phyloP scores from a whole-genome alignment of 2,329 filamentous ascomycete genomes.

The Fusarium siculi region DNA sequence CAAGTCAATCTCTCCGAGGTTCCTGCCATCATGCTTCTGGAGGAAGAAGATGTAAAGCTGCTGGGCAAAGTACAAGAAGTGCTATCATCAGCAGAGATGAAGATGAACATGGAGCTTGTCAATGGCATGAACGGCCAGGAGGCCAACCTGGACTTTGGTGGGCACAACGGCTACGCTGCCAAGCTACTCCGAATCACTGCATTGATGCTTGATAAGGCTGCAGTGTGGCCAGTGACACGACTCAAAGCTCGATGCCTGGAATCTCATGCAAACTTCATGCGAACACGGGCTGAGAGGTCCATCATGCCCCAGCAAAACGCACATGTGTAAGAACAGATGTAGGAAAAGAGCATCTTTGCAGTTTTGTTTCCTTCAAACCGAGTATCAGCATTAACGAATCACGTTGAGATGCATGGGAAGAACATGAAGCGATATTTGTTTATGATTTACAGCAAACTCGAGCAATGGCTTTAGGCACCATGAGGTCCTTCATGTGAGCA shows the following conservation, averaged over 20 bases:
- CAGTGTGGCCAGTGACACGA: conserved; percentile 82
- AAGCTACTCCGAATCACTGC: conserved; percentile 87
- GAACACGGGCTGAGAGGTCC: conserved; percentile 64
- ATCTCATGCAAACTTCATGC: conserved; percentile 63
- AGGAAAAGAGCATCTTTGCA: neutral
- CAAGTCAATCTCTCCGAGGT: conserved; percentile 82
- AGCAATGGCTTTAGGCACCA: conserved; percentile 2
- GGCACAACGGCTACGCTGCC: conserved; percentile 80
- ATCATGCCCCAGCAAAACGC: conserved; percentile 53
- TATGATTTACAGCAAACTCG: neutral
- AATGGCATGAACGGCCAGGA: conserved; percentile 63
- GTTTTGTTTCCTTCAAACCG: neutral
- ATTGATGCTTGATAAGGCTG: conserved; percentile 86
- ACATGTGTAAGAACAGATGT: conserved; percentile 9
- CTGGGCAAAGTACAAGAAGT: conserved; percentile 85
- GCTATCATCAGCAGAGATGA: conserved; percentile 78
- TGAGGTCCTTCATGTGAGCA: neutral
- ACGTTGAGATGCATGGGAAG: neutral
- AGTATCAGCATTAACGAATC: neutral
- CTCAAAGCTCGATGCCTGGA: conserved; percentile 67
- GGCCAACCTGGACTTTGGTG: conserved; percentile 64
- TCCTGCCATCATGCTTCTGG: conserved; percentile 87
- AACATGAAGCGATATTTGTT: neutral
- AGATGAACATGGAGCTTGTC: conserved; percentile 71
- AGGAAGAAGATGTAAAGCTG: conserved; percentile 90